These are phyloP conservation scores for Acephala macrosclerotiorum DNA, from an alignment of 2,329 filamentous ascomycete species.

Conservation along the genomic window DNA sequence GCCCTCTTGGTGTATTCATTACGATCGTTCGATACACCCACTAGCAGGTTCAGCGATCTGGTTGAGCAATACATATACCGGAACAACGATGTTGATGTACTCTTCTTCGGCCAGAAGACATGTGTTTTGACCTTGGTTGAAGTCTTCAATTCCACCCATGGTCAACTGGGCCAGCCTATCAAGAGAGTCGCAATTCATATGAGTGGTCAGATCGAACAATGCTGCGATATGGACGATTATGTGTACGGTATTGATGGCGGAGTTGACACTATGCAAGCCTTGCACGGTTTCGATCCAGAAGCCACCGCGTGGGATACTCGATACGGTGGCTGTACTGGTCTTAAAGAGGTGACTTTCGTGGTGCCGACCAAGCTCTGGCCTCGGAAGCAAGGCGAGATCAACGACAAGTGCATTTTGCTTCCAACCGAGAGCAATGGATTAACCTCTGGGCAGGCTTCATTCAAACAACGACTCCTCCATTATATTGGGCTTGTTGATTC, in stretches of 20 bases:
- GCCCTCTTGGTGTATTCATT: neutral
- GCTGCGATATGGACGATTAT: conserved; percentile 9
- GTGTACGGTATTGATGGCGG: conserved; percentile 14
- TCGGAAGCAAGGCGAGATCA: conserved; percentile 18
- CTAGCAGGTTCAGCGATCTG: neutral
- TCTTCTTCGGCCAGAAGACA: conserved; percentile 24
- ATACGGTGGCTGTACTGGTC: conserved; percentile 6
- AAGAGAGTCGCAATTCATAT: conserved; percentile 16
- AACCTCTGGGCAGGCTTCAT: conserved; percentile 15
- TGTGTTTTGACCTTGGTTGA: conserved; percentile 16
- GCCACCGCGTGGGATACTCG: neutral
- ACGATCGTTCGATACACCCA: neutral
- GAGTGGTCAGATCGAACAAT: conserved; percentile 6
- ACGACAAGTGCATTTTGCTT: conserved; percentile 10
- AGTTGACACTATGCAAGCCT: conserved; percentile 12
- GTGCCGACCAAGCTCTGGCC: too few relatives aligned
- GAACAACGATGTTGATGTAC: neutral
- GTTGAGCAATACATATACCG: neutral
- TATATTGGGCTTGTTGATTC: neutral
- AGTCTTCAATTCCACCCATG: neutral
- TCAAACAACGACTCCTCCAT: conserved; percentile 1
- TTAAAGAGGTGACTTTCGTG: too few relatives aligned
- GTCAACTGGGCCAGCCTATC: conserved; percentile 8
- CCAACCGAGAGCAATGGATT: conserved; percentile 19
- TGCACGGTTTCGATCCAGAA: conserved; percentile 22